Evolutionary conservation across 148 eudicot species (phyloP).

Genomic region (Drosera capensis): DNA sequence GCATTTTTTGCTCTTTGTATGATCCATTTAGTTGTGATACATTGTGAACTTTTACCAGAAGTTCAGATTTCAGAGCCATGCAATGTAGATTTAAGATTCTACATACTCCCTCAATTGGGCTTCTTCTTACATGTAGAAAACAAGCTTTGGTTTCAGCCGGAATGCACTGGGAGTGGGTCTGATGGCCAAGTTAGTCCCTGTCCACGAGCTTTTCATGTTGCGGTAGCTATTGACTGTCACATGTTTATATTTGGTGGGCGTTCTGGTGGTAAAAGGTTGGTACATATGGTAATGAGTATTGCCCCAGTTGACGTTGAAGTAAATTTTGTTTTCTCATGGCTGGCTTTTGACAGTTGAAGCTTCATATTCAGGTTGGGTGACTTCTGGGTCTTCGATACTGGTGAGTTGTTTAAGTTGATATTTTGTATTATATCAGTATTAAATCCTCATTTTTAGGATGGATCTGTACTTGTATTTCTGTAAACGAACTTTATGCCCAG

Average conservation of each 20-base stretch:
- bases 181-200: constrained; percentile 78
- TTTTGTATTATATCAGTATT: too few species aligned
- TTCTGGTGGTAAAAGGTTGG: constrained; percentile 63
- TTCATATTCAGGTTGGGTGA: constrained; percentile 75
- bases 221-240: constrained; percentile 88
- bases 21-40: too few species aligned
- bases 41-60: too few species aligned
- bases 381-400: constrained; percentile 98
- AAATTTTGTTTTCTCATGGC: too few species aligned
- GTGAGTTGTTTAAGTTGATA: constrained; percentile 23
- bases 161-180: constrained; percentile 75
- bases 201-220: constrained; percentile 91
- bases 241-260: constrained; percentile 98
- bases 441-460: neutral
- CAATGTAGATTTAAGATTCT: neutral
- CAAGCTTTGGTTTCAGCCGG: constrained; percentile 84
- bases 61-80: neutral
- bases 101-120: neutral
- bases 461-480: too few species aligned
- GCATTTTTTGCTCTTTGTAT: too few species aligned
- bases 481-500: too few species aligned
- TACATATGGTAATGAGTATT: neutral
- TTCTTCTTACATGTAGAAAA: constrained; percentile 33
- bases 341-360: constrained; percentile 1
- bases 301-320: neutral